Base-by-base conservation (phyloP, 768 basidiomycete genomes). In the Chalciporus chontae region DNA sequence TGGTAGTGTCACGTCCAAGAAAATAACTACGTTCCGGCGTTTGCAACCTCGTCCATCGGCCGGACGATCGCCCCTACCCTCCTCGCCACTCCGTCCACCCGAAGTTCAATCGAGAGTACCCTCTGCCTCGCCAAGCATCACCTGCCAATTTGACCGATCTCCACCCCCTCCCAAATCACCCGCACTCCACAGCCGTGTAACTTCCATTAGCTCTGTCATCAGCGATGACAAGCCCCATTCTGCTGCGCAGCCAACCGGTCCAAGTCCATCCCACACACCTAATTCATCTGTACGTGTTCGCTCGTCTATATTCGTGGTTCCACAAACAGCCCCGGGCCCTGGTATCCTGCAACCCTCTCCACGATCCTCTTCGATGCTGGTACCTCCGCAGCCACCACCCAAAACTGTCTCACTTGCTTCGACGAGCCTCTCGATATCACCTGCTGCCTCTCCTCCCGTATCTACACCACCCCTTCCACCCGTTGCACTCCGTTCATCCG, bases 1-100 rank as follows among this genome's bases (percentile, higher is more conserved):
- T 42, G 1, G 43, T 10, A 10, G 43, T 11, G 3, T 48, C 19
- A 15, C 54, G 19, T 43, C 50, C 0, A 60, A 45, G 40, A 79
- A 71, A 53, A 57, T 71, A 3, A 77, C 81, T 1, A 80, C 79
- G 0, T 81, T 83, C 61, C 74, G 81, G 23, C 78, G 74, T 42
- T 58, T 83, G 17, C 77, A 77, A 19, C 65, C 73, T 34, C 64
- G 68, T 51, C 65, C 26, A 13, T 62, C 50, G 40, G 42, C 60
- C 18, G 18, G 58, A 24, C 54, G 59, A 21, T 48, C 58, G 5
- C 51, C 67, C 1, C 21, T 68, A 11, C 55, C 65, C 13, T 61
- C 69, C 2, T 74, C 73, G 13, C 67, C 74, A 8, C 59, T 74
- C 14, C 68, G 72, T 7, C 63, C 67, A 0, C 56, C 65, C 8